phyloP scores from a whole-genome alignment of 345 rosid species.

The Gynandropsis gynandra region DNA sequence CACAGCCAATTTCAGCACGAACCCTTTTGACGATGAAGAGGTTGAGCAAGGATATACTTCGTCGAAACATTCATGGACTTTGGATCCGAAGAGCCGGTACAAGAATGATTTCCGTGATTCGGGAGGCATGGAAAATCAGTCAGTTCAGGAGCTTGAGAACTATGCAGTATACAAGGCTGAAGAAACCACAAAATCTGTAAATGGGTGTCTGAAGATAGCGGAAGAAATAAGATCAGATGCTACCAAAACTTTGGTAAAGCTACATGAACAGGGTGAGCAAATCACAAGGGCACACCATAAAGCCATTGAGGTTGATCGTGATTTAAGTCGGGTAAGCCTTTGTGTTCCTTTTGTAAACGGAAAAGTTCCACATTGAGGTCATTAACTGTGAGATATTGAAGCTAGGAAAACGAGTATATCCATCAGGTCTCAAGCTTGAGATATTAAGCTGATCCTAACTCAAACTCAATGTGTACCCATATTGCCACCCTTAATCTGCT shows the following conservation, averaged over 20 bases:
- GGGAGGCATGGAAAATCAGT: slow-evolving; percentile 83
- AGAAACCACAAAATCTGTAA: slow-evolving; percentile 77
- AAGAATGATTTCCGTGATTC: slow-evolving; percentile 73
- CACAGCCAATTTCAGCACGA: slow-evolving; percentile 31
- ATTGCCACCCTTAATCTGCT: no score
- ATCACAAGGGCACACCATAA: slow-evolving; percentile 60
- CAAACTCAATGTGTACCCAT: no score
- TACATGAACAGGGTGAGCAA: slow-evolving; percentile 91
- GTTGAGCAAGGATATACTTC: slow-evolving; percentile 30
- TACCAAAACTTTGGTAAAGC: slow-evolving; percentile 59
- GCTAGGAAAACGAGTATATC: neutral
- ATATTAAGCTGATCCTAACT: slow-evolving; percentile 6
- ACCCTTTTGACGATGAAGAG: slow-evolving; percentile 50
- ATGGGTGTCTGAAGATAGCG: slow-evolving; percentile 80
- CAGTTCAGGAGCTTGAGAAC: slow-evolving; percentile 78
- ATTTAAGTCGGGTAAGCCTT: slow-evolving; percentile 80
- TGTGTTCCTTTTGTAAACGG: neutral
- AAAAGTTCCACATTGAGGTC: neutral
- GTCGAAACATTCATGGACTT: slow-evolving; percentile 33
- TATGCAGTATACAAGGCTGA: slow-evolving; percentile 89
- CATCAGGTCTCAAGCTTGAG: neutral
- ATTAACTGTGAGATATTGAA: no score
- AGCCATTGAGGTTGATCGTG: slow-evolving; percentile 76
- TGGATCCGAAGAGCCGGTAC: slow-evolving; percentile 44
- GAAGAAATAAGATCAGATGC: slow-evolving; percentile 85